A percentile compares a stretch with the other conserved stretches of the same genome.
phyloP scores from a whole-genome alignment of 768 basidiomycete genomes.

The Agrocybe chaxingu region DNA sequence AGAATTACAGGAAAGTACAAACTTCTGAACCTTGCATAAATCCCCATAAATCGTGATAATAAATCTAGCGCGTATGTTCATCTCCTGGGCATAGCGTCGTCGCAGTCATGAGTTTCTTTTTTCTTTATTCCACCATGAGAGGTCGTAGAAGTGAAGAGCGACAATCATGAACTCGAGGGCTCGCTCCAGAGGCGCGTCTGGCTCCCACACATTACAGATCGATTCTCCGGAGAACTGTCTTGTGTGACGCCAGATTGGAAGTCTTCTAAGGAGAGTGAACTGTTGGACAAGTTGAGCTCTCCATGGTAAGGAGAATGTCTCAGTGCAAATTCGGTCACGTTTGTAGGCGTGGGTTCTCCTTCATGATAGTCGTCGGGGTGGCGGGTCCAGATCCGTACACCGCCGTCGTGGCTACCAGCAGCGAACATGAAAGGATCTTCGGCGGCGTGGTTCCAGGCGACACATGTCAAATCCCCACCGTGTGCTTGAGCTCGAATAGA shows the following conservation, averaged over 20 bases:
- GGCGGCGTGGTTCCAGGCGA: slow-evolving; percentile 74
- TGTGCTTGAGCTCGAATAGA: slow-evolving; percentile 61
- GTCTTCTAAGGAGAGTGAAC: slow-evolving; percentile 10
- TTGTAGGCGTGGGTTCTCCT: slow-evolving; percentile 7
- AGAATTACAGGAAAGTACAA: too few species aligned
- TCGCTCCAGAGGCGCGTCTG: too few species aligned
- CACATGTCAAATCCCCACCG: slow-evolving; percentile 72
- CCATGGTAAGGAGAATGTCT: slow-evolving; percentile 12
- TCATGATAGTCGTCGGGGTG: slow-evolving; percentile 20
- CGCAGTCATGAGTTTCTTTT: too few species aligned
- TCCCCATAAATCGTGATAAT: too few species aligned
- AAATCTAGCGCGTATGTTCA: too few species aligned
- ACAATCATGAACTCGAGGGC: too few species aligned
- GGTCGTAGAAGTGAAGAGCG: too few species aligned
- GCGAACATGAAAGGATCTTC: slow-evolving; percentile 72
- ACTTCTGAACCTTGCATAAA: too few species aligned
- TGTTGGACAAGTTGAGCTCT: slow-evolving; percentile 9
- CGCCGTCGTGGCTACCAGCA: slow-evolving; percentile 76
- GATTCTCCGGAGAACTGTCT: too few species aligned
- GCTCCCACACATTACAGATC: neutral
- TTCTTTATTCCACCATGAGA: too few species aligned
- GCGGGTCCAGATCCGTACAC: slow-evolving; percentile 69
- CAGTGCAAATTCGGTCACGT: slow-evolving; percentile 7
- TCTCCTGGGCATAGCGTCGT: too few species aligned
- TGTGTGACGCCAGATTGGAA: neutral